phyloP scores from a whole-genome alignment of 2,329 filamentous ascomycete species.

The Cladosporium velox region DNA sequence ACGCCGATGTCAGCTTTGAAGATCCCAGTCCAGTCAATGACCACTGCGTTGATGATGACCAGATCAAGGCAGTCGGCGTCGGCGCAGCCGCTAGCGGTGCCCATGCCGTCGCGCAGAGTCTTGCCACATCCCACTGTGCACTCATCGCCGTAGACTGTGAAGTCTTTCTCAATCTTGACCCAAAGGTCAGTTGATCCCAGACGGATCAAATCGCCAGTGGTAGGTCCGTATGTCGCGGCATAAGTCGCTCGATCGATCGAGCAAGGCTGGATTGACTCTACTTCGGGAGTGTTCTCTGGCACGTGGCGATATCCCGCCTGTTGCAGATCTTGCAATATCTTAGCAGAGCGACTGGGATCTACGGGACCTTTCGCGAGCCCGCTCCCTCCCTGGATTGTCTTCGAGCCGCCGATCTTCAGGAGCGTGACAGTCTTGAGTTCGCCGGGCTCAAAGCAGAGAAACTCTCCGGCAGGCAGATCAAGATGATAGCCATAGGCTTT shows the following conservation, averaged over 20 bases:
- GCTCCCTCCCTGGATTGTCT: conserved; percentile 80
- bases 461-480: conserved; percentile 85
- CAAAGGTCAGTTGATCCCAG: conserved; percentile 84
- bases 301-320: conserved; percentile 73
- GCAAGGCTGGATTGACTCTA: conserved; percentile 57
- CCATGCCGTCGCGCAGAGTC: conserved; percentile 89
- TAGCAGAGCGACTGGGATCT: conserved; percentile 57
- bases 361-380: conserved; percentile 70
- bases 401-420: conserved; percentile 78
- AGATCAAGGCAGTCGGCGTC: conserved; percentile 75
- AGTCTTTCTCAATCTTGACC: conserved; percentile 82
- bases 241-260: conserved; percentile 77
- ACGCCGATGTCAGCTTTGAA: conserved; percentile 94
- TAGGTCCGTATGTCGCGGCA: conserved; percentile 84
- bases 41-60: conserved; percentile 81
- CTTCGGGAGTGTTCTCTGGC: conserved; percentile 57
- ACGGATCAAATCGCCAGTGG: conserved; percentile 76
- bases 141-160: conserved; percentile 83
- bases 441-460: conserved; percentile 86
- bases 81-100: conserved; percentile 74
- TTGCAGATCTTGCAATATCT: conserved; percentile 67
- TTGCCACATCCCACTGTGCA: conserved; percentile 93
- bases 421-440: conserved; percentile 84
- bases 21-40: conserved; percentile 86
- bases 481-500: conserved; percentile 79